phyloP scores from a whole-genome alignment of 2,329 filamentous ascomycete species.

The Apiospora koreana region DNA sequence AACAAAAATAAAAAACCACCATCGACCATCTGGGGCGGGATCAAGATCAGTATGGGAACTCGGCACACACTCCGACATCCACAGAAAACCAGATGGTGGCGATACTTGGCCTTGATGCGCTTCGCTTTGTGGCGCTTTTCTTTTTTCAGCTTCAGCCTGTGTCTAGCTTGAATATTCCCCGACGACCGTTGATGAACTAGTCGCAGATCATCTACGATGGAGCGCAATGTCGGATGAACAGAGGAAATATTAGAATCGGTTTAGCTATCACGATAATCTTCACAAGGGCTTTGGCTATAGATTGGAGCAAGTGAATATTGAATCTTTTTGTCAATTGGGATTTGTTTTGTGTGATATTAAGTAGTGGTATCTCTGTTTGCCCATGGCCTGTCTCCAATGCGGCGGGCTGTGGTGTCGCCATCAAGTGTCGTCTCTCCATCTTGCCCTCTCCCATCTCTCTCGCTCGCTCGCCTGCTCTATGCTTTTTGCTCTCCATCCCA shows the following conservation, averaged over 20 bases:
- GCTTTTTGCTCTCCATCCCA: neutral
- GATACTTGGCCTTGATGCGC: neutral
- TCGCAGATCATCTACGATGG: neutral
- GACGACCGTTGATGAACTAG: neutral
- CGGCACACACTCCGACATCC: neutral
- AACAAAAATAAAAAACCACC: neutral
- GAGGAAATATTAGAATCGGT: neutral
- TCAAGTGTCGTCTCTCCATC: neutral
- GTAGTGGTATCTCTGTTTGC: neutral
- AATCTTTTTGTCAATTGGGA: neutral
- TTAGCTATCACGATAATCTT: neutral
- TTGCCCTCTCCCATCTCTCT: too few species aligned
- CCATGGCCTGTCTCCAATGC: constrained; percentile 3
- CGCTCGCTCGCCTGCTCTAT: neutral
- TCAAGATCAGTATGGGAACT: neutral
- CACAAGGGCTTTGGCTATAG: too few species aligned
- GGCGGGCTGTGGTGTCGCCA: neutral
- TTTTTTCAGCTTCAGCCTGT: neutral
- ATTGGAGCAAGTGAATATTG: neutral
- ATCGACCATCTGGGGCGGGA: neutral
- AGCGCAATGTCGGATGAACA: neutral
- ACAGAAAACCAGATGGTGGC: neutral
- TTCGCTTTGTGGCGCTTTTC: neutral
- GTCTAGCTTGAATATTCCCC: neutral
- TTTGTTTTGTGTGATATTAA: neutral